These are phyloP conservation scores for Aspergillus floridensis DNA, from an alignment of 2,329 filamentous ascomycete genomes.

Conservation along the genomic window DNA sequence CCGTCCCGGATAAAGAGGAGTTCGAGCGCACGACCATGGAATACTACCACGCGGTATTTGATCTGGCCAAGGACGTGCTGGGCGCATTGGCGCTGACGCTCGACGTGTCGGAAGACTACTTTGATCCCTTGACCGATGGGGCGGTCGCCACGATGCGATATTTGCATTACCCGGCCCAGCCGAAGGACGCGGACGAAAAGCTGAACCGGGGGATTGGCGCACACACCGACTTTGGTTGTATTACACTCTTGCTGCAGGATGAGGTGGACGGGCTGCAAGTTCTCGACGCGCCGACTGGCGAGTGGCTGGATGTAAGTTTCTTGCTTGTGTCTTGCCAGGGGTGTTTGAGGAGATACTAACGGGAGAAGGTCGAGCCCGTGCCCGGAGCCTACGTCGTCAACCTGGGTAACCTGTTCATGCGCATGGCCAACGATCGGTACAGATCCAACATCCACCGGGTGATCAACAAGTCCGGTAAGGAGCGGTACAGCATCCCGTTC, in stretches of 20 bases:
- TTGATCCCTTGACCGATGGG: slow-evolving; percentile 35
- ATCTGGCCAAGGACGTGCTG: slow-evolving; percentile 43
- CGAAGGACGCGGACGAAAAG: slow-evolving; percentile 36
- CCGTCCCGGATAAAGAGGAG: slow-evolving; percentile 21
- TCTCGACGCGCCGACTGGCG: slow-evolving; percentile 24
- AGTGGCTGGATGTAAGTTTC: slow-evolving; percentile 34
- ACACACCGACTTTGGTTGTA: slow-evolving; percentile 45
- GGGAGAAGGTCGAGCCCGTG: slow-evolving; percentile 24
- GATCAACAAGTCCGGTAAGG: slow-evolving; percentile 40
- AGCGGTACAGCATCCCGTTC: slow-evolving; percentile 44
- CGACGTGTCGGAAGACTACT: slow-evolving; percentile 38
- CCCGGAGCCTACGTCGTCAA: slow-evolving; percentile 33
- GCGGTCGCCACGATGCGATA: slow-evolving; percentile 44
- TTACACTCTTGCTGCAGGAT: slow-evolving; percentile 45
- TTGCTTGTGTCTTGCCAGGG: background rate
- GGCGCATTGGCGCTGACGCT: slow-evolving; percentile 43
- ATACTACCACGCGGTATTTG: slow-evolving; percentile 42
- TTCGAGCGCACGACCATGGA: slow-evolving; percentile 41
- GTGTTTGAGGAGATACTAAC: background rate
- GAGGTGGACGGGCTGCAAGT: slow-evolving; percentile 41
- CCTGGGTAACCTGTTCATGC: slow-evolving; percentile 41
- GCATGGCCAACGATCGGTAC: slow-evolving; percentile 44
- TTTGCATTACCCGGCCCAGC: slow-evolving; percentile 45
- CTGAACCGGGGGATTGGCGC: slow-evolving; percentile 43
- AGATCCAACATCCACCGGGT: slow-evolving; percentile 44